Base-by-base conservation (phyloP, 2,329 filamentous ascomycete genomes). In the Fusarium floridanum region DNA sequence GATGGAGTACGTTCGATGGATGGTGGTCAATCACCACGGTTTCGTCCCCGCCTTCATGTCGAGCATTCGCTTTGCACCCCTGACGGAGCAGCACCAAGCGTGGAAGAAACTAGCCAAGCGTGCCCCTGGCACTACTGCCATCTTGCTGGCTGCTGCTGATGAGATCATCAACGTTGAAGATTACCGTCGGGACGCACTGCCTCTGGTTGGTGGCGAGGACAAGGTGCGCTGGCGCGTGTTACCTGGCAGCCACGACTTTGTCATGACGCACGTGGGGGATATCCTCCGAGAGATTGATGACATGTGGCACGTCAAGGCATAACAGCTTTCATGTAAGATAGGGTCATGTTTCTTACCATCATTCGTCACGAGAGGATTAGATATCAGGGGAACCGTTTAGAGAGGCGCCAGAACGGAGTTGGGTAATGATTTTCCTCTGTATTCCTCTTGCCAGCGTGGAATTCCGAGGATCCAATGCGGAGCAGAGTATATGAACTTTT, bases 11-110 rank as follows among this genome's bases (percentile, higher is more conserved):
- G 86, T 92, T 48, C 84, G 87, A 69, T 92, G 90, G 90, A 89
- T 90, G 83, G 82, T 91, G 9, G 77, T 82, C 10, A 74, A 88
- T 76, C 90, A 92, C 80, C 74, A 80, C 9, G 90, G 90, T 12
- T 92, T 92, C 79, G 85, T 92, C 14, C 85, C 85, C 9, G 86
- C 89, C 10, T 91, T 92, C 79, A 88, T 91, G 84, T 88, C 87
- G 59, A 88, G 87, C 56, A 84, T 92, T 65, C 85, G 86, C 53
- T 82, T 87, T 73, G 88, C 87, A 12, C 89, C 89, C 11, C 83
- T 92, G 65, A 85, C 86, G 62, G 85, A 84, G 12, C 88, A 90
- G 81, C 83, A 88, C 20, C 84, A 84, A 22, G 84, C 83, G 36
- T 92, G 89, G 88, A 78, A 78, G 43, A 79, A 81, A 67, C 81